A percentile compares a stretch with the other conserved stretches of the same genome.
These are phyloP conservation scores for Alopecurus myosuroides DNA, from an alignment of 176 grass and related monocot species.

Conservation along the genomic window DNA sequence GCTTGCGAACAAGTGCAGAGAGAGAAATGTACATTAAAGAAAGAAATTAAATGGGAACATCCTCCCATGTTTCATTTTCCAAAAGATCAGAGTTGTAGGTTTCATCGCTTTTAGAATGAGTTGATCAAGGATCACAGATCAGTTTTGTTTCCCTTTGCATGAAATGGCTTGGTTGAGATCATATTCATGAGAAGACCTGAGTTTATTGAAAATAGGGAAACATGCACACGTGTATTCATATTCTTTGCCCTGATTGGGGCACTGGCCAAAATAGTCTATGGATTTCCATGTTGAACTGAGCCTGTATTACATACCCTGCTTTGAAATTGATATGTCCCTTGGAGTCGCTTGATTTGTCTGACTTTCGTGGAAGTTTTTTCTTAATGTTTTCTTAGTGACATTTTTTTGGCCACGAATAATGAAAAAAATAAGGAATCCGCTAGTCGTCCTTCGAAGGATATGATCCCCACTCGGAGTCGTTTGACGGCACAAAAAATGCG, in stretches of 20 bases:
- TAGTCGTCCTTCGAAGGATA: too few relatives aligned
- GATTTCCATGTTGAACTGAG: background rate
- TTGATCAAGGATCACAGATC: background rate
- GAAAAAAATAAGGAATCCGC: too few relatives aligned
- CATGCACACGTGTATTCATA: background rate
- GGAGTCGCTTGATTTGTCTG: background rate
- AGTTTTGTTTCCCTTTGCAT: background rate
- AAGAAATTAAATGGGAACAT: background rate
- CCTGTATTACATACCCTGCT: background rate
- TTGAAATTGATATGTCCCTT: background rate
- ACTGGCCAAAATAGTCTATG: background rate
- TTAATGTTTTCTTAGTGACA: too few relatives aligned
- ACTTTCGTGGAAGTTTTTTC: too few relatives aligned
- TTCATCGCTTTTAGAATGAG: constrained; percentile 4
- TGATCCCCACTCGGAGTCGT: too few relatives aligned
- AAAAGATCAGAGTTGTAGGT: background rate
- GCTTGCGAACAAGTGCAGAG: background rate
- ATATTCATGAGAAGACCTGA: background rate
- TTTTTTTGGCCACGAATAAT: too few relatives aligned
- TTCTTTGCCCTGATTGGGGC: background rate
- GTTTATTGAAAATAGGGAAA: background rate
- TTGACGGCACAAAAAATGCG: too few relatives aligned
- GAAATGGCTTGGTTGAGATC: background rate
- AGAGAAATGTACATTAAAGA: background rate
- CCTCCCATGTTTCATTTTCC: background rate